phyloP scores from a whole-genome alignment of 2,329 filamentous ascomycete species.

The Cephalotrichum gorgonifer region DNA sequence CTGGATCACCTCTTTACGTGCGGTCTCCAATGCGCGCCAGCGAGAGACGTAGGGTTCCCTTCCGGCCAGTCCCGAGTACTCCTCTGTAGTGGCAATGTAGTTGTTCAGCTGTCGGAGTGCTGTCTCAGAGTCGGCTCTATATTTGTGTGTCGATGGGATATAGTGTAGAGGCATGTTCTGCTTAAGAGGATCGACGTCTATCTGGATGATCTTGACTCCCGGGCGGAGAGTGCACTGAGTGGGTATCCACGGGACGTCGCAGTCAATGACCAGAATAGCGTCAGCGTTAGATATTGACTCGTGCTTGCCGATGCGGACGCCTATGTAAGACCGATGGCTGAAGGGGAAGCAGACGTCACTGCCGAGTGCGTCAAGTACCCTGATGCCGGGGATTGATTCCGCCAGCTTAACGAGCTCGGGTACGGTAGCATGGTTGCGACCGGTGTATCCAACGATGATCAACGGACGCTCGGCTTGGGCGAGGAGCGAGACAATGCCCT shows the following conservation, averaged over 20 bases:
- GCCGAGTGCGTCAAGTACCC: constrained; percentile 68
- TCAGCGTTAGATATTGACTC: constrained; percentile 67
- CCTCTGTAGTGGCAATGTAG: constrained; percentile 38
- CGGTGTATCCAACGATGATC: constrained; percentile 62
- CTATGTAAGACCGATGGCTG: constrained; percentile 56
- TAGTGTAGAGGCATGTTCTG: constrained; percentile 70
- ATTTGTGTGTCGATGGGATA: constrained; percentile 53
- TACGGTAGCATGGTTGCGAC: constrained; percentile 56
- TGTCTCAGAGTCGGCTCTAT: constrained; percentile 53
- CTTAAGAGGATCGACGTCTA: constrained; percentile 57
- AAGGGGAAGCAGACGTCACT: constrained; percentile 75
- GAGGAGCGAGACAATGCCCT: constrained; percentile 51
- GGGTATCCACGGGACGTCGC: constrained; percentile 90
- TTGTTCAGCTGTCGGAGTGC: constrained; percentile 60
- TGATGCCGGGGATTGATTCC: constrained; percentile 54
- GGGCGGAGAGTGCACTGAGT: constrained; percentile 51
- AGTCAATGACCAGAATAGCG: constrained; percentile 75
- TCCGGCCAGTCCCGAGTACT: constrained; percentile 16
- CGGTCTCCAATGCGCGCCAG: constrained; percentile 46
- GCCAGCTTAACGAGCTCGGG: constrained; percentile 56
- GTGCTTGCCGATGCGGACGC: constrained; percentile 64
- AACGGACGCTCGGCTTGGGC: constrained; percentile 55
- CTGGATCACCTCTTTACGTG: constrained; percentile 48
- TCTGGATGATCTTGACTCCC: constrained; percentile 48
- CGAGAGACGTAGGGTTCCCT: constrained; percentile 23